Conservation (phyloP, 2,329 filamentous ascomycete genomes). For the Stagonosporopsis vannaccii region DNA sequence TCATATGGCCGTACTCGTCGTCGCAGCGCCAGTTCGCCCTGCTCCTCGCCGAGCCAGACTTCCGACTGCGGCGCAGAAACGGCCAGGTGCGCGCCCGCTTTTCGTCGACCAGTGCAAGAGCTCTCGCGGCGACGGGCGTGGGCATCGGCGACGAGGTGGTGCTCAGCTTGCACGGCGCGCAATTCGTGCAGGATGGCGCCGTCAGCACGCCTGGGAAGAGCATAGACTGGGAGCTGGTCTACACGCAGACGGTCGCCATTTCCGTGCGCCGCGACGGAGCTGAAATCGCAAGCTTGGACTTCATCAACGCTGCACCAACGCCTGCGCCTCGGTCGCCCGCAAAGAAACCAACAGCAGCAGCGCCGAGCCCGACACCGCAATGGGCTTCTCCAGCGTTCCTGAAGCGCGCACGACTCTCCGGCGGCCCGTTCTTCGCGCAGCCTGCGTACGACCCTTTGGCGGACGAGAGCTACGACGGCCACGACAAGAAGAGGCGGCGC, state of each 20-base stretch:
- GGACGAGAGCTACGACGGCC: constrained; percentile 66
- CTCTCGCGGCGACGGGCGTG: constrained; percentile 70
- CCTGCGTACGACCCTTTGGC: constrained; percentile 68
- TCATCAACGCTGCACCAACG: constrained; percentile 54
- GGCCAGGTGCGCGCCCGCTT: constrained; percentile 86
- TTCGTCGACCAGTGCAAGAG: constrained; percentile 72
- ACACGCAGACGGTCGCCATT: constrained; percentile 48
- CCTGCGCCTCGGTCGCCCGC: constrained; percentile 37
- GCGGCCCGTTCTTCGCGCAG: constrained; percentile 70
- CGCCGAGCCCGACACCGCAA: constrained; percentile 41
- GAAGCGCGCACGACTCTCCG: constrained; percentile 73
- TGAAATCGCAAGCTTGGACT: constrained; percentile 59
- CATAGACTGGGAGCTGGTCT: constrained; percentile 65
- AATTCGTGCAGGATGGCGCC: constrained; percentile 66
- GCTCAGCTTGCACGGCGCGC: constrained; percentile 72
- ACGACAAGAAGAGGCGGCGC: constrained; percentile 72
- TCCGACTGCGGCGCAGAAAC: constrained; percentile 75
- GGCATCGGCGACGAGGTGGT: constrained; percentile 80
- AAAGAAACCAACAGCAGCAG: constrained; percentile 9
- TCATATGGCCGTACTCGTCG: constrained; percentile 91
- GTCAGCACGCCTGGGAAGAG: constrained; percentile 64
- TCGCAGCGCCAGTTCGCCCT: constrained; percentile 77
- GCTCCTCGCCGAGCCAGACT: constrained; percentile 83
- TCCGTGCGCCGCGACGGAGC: constrained; percentile 55
- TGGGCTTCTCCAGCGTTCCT: constrained; percentile 80